Conservation (phyloP, 176 grass and related monocot genomes). For the Raddia guianensis region DNA sequence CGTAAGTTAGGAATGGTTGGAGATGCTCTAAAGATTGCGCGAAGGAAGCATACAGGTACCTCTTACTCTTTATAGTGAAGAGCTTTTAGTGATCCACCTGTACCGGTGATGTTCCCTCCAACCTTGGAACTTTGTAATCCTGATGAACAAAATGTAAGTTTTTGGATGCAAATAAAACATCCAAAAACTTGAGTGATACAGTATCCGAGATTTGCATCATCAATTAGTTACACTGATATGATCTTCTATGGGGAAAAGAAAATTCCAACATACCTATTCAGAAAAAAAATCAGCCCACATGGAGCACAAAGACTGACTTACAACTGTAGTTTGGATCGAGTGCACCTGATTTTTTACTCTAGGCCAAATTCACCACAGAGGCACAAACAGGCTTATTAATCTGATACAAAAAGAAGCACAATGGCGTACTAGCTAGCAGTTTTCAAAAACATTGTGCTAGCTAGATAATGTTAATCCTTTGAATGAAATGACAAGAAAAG, state of each 20-base stretch:
- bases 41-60: not conserved
- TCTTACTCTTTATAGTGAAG: not conserved
- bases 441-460: constrained; percentile 30
- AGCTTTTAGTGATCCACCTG: not conserved
- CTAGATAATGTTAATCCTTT: constrained; percentile 30
- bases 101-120: not conserved
- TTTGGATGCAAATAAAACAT: constrained; percentile 11
- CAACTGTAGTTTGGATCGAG: not conserved
- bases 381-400: not conserved
- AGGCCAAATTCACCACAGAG: not conserved
- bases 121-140: constrained; percentile 27
- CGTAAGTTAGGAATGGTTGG: too few species aligned
- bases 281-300: not conserved
- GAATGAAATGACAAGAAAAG: not conserved
- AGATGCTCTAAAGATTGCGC: too few species aligned
- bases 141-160: constrained; percentile 38
- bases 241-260: constrained; percentile 10
- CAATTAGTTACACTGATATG: not conserved
- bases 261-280: constrained; percentile 45
- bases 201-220: not conserved
- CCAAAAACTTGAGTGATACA: not conserved
- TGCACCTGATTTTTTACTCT: constrained; percentile 1
- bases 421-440: constrained; percentile 31
- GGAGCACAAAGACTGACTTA: constrained; percentile 16
- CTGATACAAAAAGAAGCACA: not conserved